Evolutionary conservation across 129 eudicot species (phyloP), one percentile per base, ranked within the genome.

Genomic region (Flaveria robusta): DNA sequence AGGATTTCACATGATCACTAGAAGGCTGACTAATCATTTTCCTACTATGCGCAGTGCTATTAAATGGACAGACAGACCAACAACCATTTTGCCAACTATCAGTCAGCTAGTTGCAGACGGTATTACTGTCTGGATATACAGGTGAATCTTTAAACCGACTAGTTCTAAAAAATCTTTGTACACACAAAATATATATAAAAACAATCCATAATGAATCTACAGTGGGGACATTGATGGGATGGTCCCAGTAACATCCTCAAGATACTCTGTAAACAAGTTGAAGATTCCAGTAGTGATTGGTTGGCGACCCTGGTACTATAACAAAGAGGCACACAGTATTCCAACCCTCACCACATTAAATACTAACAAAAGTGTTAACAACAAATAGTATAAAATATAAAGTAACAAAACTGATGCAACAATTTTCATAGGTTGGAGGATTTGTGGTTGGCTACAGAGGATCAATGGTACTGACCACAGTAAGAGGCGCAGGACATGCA

Each of bases 241-340:
- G 50, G 89, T 81, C 45, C 86, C 94, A 9, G 85, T 84, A 52
- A 89, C 91, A 62, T 70, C 94, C 18, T 66, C 90, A 26, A 86
- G 86, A 66, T 88, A 88, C 78, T 74, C 88, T 0, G 75, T 86
- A 7, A 81, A 88, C 85, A 83, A 66, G 42, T 70, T 88, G 54
- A 83, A 86, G 72, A 80, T 86, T 54, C 85, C 85, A 3, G 29
- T 86, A 14, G 82, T 81, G 83, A 71, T 79, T 16, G 47, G 74
- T n/a, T 88, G 90, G 90, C 81, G 83, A n/a, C 86, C 93, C 20
- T 88, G 93, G 90, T 83, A 83, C 75, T 29, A 37, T 43, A 72
- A 80, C 68, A 49, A 41, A 41, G 89, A 87, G 92, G 86, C 79
- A 69, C 65, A 52, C 5, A 63, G 1, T 34, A 27, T 29, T 47